Conservation (phyloP, 306 rosid species). For the Rubus parviflorus region DNA sequence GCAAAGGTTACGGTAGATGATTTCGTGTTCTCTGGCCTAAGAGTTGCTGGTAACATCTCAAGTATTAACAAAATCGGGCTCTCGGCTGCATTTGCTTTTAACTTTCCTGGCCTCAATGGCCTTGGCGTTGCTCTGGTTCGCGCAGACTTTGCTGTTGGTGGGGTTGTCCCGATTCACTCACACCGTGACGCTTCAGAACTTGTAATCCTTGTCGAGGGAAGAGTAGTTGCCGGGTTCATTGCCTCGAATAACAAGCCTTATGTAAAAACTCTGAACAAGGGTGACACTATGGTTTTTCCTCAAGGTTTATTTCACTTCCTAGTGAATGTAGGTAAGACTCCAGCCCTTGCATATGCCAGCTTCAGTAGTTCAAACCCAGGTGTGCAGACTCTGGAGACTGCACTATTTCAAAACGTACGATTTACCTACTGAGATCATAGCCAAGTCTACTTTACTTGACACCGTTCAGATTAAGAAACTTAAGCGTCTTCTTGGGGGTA, state of each 20-base stretch:
- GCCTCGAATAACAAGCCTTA: constrained; percentile 50
- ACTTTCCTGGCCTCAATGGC: constrained; percentile 59
- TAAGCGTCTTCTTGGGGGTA: constrained; percentile 4
- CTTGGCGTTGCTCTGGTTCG: constrained; percentile 59
- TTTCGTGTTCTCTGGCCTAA: constrained; percentile 51
- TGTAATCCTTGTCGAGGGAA: constrained; percentile 37
- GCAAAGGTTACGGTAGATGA: constrained; percentile 43
- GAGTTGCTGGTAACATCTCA: constrained; percentile 52
- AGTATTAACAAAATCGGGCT: constrained; percentile 51
- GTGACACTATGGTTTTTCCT: constrained; percentile 62
- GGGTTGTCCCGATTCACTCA: constrained; percentile 62
- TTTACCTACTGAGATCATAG: background rate
- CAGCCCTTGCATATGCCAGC: constrained; percentile 37
- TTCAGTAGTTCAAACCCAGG: constrained; percentile 57
- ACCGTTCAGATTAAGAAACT: background rate
- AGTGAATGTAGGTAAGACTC: constrained; percentile 26
- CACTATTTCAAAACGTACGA: background rate
- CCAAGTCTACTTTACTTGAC: constrained; percentile 7
- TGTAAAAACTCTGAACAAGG: constrained; percentile 43
- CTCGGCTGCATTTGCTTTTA: constrained; percentile 47
- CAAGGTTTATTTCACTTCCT: constrained; percentile 67
- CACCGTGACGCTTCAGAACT: constrained; percentile 61
- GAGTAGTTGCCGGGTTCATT: constrained; percentile 52
- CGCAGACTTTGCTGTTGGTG: constrained; percentile 43
- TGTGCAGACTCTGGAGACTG: background rate